phyloP scores from a whole-genome alignment of 306 rosid genomes.

The Mimosa bimucronata region DNA sequence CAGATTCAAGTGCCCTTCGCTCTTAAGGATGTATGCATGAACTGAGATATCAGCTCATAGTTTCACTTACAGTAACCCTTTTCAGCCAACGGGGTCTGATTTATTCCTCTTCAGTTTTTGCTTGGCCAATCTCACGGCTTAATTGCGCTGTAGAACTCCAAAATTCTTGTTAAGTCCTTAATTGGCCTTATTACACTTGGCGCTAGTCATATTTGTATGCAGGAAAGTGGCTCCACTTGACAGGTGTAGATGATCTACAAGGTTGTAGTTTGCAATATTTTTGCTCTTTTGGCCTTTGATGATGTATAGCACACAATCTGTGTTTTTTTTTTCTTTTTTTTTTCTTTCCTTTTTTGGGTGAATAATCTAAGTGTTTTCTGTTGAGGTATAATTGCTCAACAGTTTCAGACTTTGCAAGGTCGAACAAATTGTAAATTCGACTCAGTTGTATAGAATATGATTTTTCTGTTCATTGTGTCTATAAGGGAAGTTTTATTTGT shows the following conservation, averaged over 20 bases:
- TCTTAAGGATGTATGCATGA: neutral
- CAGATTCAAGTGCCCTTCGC: neutral
- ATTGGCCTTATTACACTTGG: conserved; percentile 2
- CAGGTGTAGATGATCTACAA: neutral
- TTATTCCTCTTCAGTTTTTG: neutral
- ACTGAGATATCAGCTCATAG: neutral
- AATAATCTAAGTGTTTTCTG: neutral
- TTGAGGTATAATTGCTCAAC: neutral
- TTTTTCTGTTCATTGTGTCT: neutral
- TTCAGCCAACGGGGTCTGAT: neutral
- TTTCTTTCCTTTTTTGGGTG: no score
- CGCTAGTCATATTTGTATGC: neutral
- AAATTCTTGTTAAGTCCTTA: neutral
- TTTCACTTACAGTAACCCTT: neutral
- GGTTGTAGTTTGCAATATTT: conserved; percentile 2
- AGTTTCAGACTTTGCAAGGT: neutral
- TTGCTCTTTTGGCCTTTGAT: neutral
- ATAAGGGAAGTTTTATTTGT: neutral
- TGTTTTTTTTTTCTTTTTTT: no score
- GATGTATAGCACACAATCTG: conserved; percentile 1
- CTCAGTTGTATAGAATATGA: neutral
- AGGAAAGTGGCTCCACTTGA: neutral
- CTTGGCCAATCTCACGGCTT: neutral
- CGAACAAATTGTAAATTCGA: neutral
- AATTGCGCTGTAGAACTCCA: neutral